Base-by-base conservation (phyloP, 345 rosid genomes). In the Mercurialis annua region DNA sequence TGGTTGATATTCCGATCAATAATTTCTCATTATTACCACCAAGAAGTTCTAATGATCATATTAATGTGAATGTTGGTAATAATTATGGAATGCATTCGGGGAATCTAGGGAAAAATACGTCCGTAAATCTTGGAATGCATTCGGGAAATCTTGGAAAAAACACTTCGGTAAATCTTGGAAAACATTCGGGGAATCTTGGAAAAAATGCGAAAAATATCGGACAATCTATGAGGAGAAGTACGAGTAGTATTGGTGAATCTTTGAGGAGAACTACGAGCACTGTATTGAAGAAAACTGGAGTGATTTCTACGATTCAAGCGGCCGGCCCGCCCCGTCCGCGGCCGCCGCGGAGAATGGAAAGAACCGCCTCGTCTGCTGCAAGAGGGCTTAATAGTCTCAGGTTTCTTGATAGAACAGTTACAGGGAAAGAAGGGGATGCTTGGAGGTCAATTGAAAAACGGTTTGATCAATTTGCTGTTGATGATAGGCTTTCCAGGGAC, bases 361-460 rank as follows among this genome's bases (percentile, higher is more conserved):
- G 96, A 68, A 81, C 87, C 14, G 76, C 82, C 6, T 83, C 98
- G 1, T 66, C 85, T 1, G 96, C 96, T 0, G 85, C 89, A 1
- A 86, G 81, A 78, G 98, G 97, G 27, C 84, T 91, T 16, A 82
- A 86, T 67, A 89, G 92, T 72, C 77, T 94, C 42, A 80, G 93
- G 72, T 94, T 94, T 72, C 89, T 94, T 51, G 97, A 94, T 30
- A 76, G 89, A 56, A 84, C 92, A 1, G 69, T 77, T 20, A 84
- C 95, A 0, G 97, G 99, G 59, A 84, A 83, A 57, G 98, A 94
- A 63, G 64, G 42, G 20, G 97, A 94, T 66, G 92, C 91, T 2
- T 89, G 99, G 99, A 82, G 75, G 77, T 77, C 97, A 8, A 87
- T 84, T 21, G 99, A 91, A 73, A 83, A 67, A 62, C 85, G 93